Base-by-base conservation (phyloP, 345 rosid species). In the Chamaenerion angustifolium region DNA sequence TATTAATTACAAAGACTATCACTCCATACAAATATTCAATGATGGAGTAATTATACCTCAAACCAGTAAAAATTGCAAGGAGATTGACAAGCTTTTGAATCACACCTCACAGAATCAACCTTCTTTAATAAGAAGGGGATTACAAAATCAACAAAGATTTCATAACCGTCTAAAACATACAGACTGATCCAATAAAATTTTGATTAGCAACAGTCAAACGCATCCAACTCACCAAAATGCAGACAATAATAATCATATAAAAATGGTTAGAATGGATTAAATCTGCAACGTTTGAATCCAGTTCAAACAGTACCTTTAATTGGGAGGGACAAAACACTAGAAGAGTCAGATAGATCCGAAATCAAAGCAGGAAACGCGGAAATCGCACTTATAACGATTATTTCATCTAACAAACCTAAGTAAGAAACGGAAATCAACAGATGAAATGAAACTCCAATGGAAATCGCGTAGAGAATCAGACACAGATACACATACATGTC, bases 321-420 rank as follows among this genome's bases (percentile, higher is more conserved):
- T 69, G 66, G 64, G 17, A 63, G 48, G 60, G 40, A 17, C 19
- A 2, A 21, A 58, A 46, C 60, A 63, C 3, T 46, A 42, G 56
- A 58, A 49, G 40, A 48, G 70, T 64, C 67, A 63, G 45, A 64
- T 40, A 65, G 81, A 80, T 85, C 95, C 97, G 76, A 76, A 64
- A 61, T 51, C 52, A 62, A 40, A 40, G 76, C 81, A 67, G 16
- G 13, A 44, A 62, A 52, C 52, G 45, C 56, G 62, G 64, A 21
- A 58, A 49, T 35, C 43, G n/a, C 55, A 53, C 67, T 59, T 52
- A 48, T 64, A 46, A 41, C 54, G 43, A 13, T 21, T 37, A 16
- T 43, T 18, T 11, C 49, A 21, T 42, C 46, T 48, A 60, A 43
- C 41, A 49, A 43, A 42, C 3, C 51, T 51, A 45, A 58, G 37